A percentile compares a stretch with the other conserved stretches of the same genome.
Conservation (phyloP, 2,329 filamentous ascomycete species). For the Rosellinia necatrix region DNA sequence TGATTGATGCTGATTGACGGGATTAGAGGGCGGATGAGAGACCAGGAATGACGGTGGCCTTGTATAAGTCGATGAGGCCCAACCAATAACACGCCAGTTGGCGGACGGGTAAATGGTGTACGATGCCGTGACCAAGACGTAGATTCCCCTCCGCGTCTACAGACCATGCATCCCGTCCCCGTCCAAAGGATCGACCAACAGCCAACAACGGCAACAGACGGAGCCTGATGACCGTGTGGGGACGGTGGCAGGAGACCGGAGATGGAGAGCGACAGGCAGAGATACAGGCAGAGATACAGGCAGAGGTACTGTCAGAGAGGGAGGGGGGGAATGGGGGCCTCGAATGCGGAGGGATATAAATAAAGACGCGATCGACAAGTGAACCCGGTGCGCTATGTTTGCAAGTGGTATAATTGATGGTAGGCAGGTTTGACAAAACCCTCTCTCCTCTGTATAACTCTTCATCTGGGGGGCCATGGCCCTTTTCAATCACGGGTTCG, state of each 20-base stretch:
- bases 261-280: neutral
- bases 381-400: neutral
- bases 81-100: conserved; percentile 12
- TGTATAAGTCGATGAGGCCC: conserved; percentile 15
- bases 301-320: neutral
- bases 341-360: neutral
- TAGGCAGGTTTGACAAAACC: conserved; percentile 4
- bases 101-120: conserved; percentile 18
- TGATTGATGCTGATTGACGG: too few relatives aligned
- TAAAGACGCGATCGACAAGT: neutral
- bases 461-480: conserved; percentile 5
- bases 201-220: conserved; percentile 15
- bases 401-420: neutral
- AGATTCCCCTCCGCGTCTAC: conserved; percentile 13
- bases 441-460: conserved; percentile 9
- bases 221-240: conserved; percentile 17
- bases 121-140: conserved; percentile 17
- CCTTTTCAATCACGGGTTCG: conserved; percentile 11
- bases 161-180: conserved; percentile 19
- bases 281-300: neutral
- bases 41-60: conserved; percentile 7
- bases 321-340: neutral
- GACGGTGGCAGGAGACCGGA: neutral
- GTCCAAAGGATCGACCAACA: neutral
- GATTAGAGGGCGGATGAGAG: neutral